Evolutionary conservation across 768 basidiomycete species (phyloP).

Genomic region (Naganishia vaughanmartiniae): DNA sequence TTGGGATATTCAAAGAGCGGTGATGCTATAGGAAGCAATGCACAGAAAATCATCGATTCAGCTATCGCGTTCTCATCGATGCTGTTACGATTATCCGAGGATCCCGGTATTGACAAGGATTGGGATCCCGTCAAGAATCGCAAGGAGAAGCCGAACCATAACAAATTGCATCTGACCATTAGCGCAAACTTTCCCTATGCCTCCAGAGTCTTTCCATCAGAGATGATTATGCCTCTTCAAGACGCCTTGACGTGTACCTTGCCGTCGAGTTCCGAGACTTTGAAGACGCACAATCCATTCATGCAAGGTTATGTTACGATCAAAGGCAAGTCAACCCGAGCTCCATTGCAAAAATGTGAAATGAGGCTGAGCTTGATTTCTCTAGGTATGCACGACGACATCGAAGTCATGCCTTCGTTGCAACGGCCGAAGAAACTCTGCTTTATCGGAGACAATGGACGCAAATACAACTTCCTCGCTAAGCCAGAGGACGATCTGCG

Average conservation of each 20-base stretch:
- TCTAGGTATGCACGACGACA: slow-evolving; percentile 73
- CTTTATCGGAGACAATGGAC: slow-evolving; percentile 76
- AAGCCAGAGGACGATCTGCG: slow-evolving; percentile 97
- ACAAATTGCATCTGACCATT: slow-evolving; percentile 38
- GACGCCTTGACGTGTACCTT: slow-evolving; percentile 83
- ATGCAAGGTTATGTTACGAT: slow-evolving; percentile 73
- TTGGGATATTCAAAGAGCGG: slow-evolving; percentile 51
- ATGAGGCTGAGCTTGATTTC: background rate
- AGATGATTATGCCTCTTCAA: slow-evolving; percentile 84
- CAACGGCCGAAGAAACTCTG: slow-evolving; percentile 88
- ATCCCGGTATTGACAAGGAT: slow-evolving; percentile 31
- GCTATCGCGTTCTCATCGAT: slow-evolving; percentile 38
- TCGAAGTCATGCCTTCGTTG: slow-evolving; percentile 86
- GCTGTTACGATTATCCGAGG: slow-evolving; percentile 37
- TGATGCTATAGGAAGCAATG: slow-evolving; percentile 51
- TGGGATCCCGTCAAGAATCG: slow-evolving; percentile 34
- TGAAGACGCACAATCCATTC: slow-evolving; percentile 74
- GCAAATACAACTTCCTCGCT: slow-evolving; percentile 82
- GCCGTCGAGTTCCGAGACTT: slow-evolving; percentile 63
- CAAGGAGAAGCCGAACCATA: slow-evolving; percentile 39
- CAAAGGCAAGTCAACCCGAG: slow-evolving; percentile 56
- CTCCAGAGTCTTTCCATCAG: slow-evolving; percentile 60
- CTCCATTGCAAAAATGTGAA: background rate
- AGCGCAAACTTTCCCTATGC: slow-evolving; percentile 58
- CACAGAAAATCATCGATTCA: slow-evolving; percentile 58